Base-by-base conservation (phyloP, 1,139 yeast genomes). In the Suhomyces anneliseae region DNA sequence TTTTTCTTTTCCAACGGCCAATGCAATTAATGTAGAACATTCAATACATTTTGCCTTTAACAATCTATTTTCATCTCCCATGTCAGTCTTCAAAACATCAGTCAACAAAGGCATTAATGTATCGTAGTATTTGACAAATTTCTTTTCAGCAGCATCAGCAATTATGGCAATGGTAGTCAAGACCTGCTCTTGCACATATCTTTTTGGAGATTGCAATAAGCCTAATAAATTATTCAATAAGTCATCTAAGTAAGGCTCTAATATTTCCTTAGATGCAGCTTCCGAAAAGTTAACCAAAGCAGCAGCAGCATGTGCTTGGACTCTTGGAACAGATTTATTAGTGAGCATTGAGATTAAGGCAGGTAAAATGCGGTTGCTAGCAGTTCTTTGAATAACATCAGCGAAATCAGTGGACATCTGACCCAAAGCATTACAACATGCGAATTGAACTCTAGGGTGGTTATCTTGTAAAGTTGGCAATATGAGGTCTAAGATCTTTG, bases 361-460 rank as follows among this genome's bases (percentile, higher is more conserved):
- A 9, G 98, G 98, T 46, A 95, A 74, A 38, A 93, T 85, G 54
- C 87, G 76, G 55, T 79, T 81, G 53, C 93, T 95, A 27, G 90
- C 79, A 43, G 88, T 83, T 60, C 85, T 78, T 72, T 93, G 98
- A 53, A 93, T 87, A 24, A 80, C 76, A 57, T 89, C 95, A 6
- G 97, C 93, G 69, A 93, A 92, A 69, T 93, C 99, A 0, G 99
- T 93, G n/a, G 96, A 89, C 72, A 95, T 88, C 73, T 93, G 99
- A 43, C 99, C 99, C 54, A 93, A 74, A 0, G 97, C 96, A 64
- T 93, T 93, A 72, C 98, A 93, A 53, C 97, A 87, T 35, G 97
- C 97, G 74, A 92, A 93, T 64, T 93, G 98, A 41, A 95, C 99
- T 66, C 99, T 82, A 54, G 96, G 85, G 59, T 93, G 97, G 5